These are phyloP conservation scores for Eustoma russellianum DNA, from an alignment of 257 asterid species.

Conservation along the genomic window DNA sequence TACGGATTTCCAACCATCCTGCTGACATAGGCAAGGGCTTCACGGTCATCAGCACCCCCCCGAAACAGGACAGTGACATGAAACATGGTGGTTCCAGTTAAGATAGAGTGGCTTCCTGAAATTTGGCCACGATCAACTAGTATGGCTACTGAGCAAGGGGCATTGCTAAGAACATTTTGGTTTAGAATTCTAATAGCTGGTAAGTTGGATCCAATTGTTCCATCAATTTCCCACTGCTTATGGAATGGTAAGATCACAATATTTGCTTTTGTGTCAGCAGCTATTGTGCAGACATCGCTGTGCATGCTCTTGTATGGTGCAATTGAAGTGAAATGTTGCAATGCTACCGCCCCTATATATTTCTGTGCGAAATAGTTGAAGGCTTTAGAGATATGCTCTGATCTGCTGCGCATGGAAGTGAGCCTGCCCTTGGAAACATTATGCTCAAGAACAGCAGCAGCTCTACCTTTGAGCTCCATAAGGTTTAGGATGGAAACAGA, in stretches of 20 bases:
- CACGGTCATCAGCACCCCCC: slow-evolving; percentile 55
- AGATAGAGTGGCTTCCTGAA: slow-evolving; percentile 16
- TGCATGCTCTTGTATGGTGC: slow-evolving; percentile 62
- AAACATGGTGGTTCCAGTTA: slow-evolving; percentile 13
- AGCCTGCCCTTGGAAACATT: slow-evolving; percentile 15
- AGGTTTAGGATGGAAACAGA: slow-evolving; percentile 31
- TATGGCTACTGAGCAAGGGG: slow-evolving; percentile 59
- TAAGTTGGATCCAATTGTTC: slow-evolving; percentile 18
- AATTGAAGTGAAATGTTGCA: slow-evolving; percentile 49
- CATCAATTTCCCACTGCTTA: slow-evolving; percentile 42
- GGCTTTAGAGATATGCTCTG: slow-evolving; percentile 37
- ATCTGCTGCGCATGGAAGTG: slow-evolving; percentile 22
- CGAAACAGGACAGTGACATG: slow-evolving; percentile 30
- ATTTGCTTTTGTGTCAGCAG: slow-evolving; percentile 30
- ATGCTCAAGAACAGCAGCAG: slow-evolving; percentile 39
- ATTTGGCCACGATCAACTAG: slow-evolving; percentile 46
- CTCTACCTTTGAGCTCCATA: slow-evolving; percentile 49
- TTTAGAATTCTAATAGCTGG: slow-evolving; percentile 36
- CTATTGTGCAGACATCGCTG: slow-evolving; percentile 48
- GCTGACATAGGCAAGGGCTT: slow-evolving; percentile 37
- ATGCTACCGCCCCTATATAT: slow-evolving; percentile 9
- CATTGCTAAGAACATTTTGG: slow-evolving; percentile 37
- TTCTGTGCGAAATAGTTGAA: slow-evolving; percentile 25
- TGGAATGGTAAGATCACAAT: slow-evolving; percentile 50
- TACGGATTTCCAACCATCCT: slow-evolving; percentile 33